Conservation (phyloP, 2,329 filamentous ascomycete genomes). For the Phaeosphaeria sp. region DNA sequence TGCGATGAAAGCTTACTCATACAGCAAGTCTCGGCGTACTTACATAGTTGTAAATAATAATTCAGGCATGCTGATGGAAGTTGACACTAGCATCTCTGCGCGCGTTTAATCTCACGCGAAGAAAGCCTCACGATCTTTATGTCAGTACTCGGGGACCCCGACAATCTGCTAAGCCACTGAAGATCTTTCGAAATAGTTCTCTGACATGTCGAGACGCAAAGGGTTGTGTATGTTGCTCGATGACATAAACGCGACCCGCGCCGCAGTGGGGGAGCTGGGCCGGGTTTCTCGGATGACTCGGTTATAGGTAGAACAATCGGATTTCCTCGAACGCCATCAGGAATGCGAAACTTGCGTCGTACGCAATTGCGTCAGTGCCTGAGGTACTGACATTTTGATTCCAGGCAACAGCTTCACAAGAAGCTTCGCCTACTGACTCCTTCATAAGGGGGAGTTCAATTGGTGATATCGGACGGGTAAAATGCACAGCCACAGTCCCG, state of each 20-base stretch:
- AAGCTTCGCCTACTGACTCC: slow-evolving; percentile 1
- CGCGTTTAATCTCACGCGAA: not conserved
- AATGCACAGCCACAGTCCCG: slow-evolving; percentile 15
- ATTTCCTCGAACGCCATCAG: not conserved
- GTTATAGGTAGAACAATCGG: not conserved
- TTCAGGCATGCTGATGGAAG: too few relatives aligned
- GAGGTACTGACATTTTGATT: slow-evolving; percentile 11
- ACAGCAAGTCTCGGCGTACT: not conserved
- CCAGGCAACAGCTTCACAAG: slow-evolving; percentile 15
- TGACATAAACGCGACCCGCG: not conserved
- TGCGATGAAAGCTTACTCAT: not conserved
- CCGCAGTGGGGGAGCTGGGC: not conserved
- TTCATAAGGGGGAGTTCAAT: not conserved
- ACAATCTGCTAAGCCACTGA: not conserved
- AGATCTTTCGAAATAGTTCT: not conserved
- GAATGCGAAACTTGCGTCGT: slow-evolving; percentile 15
- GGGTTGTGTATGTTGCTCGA: not conserved
- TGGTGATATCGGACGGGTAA: slow-evolving; percentile 5
- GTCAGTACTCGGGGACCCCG: not conserved
- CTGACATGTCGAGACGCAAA: not conserved
- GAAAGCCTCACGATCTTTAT: not conserved
- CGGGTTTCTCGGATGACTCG: not conserved
- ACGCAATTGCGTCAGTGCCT: slow-evolving; percentile 26
- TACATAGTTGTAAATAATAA: not conserved
- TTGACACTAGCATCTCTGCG: not conserved